These are phyloP conservation scores for Globisporangium acanthophoron DNA, from an alignment of 352 stramenopile species.

Conservation along the genomic window DNA sequence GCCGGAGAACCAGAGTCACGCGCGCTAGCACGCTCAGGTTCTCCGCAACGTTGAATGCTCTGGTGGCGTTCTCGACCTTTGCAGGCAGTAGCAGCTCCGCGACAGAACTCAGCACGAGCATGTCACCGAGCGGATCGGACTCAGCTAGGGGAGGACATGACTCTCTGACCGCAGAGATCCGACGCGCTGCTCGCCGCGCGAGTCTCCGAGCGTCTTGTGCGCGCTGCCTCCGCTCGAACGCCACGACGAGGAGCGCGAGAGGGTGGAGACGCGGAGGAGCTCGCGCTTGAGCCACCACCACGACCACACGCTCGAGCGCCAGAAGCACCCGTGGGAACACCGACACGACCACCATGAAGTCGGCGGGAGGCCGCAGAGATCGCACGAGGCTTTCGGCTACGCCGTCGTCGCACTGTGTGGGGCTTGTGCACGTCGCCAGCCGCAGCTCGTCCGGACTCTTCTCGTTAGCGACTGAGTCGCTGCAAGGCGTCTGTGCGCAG, in stretches of 20 bases:
- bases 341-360: not conserved
- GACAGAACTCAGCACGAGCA: no score
- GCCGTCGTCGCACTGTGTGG: not conserved
- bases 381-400: not conserved
- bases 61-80: not conserved
- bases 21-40: not conserved
- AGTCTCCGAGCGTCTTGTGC: not conserved
- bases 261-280: not conserved
- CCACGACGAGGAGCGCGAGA: conserved; percentile 1
- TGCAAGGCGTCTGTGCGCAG: not conserved
- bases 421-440: no score
- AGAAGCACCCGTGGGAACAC: not conserved
- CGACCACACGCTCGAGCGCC: not conserved
- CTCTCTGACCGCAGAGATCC: not conserved
- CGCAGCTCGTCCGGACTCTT: not conserved
- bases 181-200: not conserved
- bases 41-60: not conserved
- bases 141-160: not conserved
- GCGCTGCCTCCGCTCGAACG: conserved; percentile 1
- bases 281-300: not conserved
- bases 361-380: not conserved
- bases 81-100: not conserved
- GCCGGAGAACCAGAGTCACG: not conserved
- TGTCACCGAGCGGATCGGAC: not conserved
- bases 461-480: not conserved